Evolutionary conservation across 306 rosid species (phyloP), one percentile per base, ranked within the genome.

Genomic region (Quercus gilva): DNA sequence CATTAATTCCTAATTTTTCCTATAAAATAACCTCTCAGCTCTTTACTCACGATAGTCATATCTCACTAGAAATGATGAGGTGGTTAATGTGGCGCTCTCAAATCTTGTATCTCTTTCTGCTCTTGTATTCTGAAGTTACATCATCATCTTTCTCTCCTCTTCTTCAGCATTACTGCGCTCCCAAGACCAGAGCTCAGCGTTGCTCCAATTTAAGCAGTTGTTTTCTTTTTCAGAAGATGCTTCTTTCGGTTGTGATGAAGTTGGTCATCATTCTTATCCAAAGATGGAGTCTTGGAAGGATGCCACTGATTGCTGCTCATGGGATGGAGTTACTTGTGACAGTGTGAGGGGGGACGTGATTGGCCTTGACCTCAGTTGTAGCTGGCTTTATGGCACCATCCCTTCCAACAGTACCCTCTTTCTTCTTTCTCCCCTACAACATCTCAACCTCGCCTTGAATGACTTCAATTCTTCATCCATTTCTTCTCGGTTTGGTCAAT

Each of bases 301-400:
- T 18, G 26, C 14, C 26, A 65, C 1, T 0, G 73, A 79, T 73
- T 79, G 83, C 28, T 79, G 75, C 60, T 71, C n/a, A 21, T 79
- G 83, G 83, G 57, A 63, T 15, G 83, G 83, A 4, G 78, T 79
- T 5, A 26, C 45, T 1, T 79, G 83, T 51, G 74, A 79, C 8
- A 4, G 28, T 7, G 25, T 5, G 13, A 8, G 45, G 17, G 74
- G 83, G 6, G 74, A 52, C 17, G 83, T 79, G 3, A 29, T 73
- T 12, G 78, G 58, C 2, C 78, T 79, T 52, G 67, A 79, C 11
- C 74, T 78, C 19, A 37, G 81, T 13, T 78, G 69, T 31, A 69
- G 81, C 25, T 20, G 20, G 15, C 69, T 69, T 25, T 2, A 2
- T 1, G 83, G 78, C 49, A 21, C 4, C 19, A 19, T 79, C 21